These are phyloP conservation scores for Yamadazyma epiphylla DNA, from an alignment of 1,139 yeast species.

Conservation along the genomic window DNA sequence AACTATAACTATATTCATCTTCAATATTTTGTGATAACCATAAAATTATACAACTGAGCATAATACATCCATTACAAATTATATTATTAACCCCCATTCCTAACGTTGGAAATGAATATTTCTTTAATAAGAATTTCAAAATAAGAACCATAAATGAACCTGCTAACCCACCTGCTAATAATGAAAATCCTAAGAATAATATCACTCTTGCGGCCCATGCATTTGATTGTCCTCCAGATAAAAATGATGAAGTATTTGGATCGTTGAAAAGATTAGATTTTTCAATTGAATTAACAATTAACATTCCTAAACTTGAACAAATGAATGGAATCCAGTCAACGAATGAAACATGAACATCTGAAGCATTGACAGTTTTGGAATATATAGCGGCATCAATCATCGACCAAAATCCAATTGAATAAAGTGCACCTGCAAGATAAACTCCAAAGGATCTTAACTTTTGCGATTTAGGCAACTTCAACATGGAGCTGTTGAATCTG, in stretches of 20 bases:
- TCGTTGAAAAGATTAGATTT: constrained; percentile 67
- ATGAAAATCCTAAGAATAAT: constrained; percentile 84
- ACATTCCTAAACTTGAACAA: constrained; percentile 86
- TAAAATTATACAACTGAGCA: constrained; percentile 81
- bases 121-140: constrained; percentile 76
- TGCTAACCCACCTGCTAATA: constrained; percentile 91
- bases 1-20: constrained; percentile 90
- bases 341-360: constrained; percentile 81
- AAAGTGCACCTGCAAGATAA: constrained; percentile 69
- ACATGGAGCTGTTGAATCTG: constrained; percentile 46
- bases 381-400: constrained; percentile 86
- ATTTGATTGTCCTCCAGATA: constrained; percentile 48
- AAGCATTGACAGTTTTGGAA: constrained; percentile 81
- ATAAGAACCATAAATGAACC: constrained; percentile 88
- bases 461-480: constrained; percentile 64
- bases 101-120: constrained; percentile 78
- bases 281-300: constrained; percentile 88
- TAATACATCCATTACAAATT: constrained; percentile 70
- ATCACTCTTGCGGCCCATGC: constrained; percentile 95
- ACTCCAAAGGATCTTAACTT: constrained; percentile 73
- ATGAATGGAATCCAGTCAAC: constrained; percentile 95
- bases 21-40: constrained; percentile 96
- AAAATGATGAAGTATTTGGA: constrained; percentile 43
- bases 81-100: constrained; percentile 95
- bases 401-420: constrained; percentile 86